These are phyloP conservation scores for Coemansia sp. DNA, from an alignment of 192 early-diverging fungal genomes.

Conservation along the genomic window DNA sequence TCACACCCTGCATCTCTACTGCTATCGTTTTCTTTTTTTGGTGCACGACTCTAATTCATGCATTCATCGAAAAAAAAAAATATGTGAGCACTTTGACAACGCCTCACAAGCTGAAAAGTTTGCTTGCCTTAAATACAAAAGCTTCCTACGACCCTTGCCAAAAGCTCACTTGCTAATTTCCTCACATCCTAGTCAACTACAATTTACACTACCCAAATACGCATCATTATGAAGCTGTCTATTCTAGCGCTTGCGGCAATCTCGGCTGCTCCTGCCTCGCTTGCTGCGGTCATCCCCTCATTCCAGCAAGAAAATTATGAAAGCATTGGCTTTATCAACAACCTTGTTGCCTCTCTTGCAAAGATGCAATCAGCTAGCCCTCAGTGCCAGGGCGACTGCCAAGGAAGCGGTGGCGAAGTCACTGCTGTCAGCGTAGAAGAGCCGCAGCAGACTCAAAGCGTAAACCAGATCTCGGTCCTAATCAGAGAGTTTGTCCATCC, in stretches of 20 bases:
- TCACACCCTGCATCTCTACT: conserved; percentile 5
- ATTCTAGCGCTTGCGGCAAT: conserved; percentile 12
- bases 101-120: neutral
- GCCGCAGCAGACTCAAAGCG: neutral
- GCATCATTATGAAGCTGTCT: conserved; percentile 31
- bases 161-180: no score
- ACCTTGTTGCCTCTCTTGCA: conserved; percentile 7
- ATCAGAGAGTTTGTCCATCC: conserved; percentile 13
- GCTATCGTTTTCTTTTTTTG: neutral
- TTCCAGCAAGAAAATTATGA: neutral
- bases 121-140: neutral
- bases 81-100: no score
- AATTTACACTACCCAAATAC: neutral
- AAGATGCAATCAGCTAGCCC: neutral
- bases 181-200: no score
- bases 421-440: neutral
- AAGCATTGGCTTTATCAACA: neutral
- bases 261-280: conserved; percentile 10
- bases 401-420: neutral
- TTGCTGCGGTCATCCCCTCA: neutral
- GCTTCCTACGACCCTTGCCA: no score
- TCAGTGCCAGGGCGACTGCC: conserved; percentile 43
- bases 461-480: neutral
- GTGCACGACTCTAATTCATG: conserved; percentile 1
- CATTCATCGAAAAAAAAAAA: neutral